A percentile compares a stretch with the other conserved stretches of the same genome.
phyloP scores from a whole-genome alignment of 495 filamentous ascomycete genomes.

The Viridothelium virens region DNA sequence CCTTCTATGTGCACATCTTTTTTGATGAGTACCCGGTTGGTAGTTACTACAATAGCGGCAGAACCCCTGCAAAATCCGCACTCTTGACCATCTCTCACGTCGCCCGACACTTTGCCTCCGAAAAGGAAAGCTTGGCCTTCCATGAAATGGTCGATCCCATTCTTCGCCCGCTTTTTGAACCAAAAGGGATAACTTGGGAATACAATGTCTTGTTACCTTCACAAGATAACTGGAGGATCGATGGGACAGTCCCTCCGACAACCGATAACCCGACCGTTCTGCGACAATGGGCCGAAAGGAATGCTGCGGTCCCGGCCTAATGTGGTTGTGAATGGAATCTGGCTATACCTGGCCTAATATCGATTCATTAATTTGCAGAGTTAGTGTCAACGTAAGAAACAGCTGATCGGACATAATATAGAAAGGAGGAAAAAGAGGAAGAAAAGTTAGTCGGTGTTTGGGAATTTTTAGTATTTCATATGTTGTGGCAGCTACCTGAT shows the following conservation, averaged over 20 bases:
- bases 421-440: too few relatives aligned
- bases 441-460: too few relatives aligned
- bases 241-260: neutral
- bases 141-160: neutral
- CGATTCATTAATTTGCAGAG: too few relatives aligned
- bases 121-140: neutral
- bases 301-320: neutral
- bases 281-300: neutral
- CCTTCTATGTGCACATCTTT: neutral
- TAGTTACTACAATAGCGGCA: conserved; percentile 1
- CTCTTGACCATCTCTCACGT: conserved; percentile 5
- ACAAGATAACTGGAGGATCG: neutral
- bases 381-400: too few relatives aligned
- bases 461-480: too few relatives aligned
- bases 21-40: conserved; percentile 2
- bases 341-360: too few relatives aligned
- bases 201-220: conserved; percentile 7
- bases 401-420: too few relatives aligned
- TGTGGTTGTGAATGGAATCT: too few relatives aligned
- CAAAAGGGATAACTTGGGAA: conserved; percentile 4
- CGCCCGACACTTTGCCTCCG: neutral
- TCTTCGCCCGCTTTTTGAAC: neutral
- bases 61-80: neutral
- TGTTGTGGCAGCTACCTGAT: too few relatives aligned
- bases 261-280: neutral